Evolutionary conservation across 495 filamentous ascomycete genomes (phyloP), one percentile per base, ranked within the genome.

Genomic region (Recurvomyces mirabilis): DNA sequence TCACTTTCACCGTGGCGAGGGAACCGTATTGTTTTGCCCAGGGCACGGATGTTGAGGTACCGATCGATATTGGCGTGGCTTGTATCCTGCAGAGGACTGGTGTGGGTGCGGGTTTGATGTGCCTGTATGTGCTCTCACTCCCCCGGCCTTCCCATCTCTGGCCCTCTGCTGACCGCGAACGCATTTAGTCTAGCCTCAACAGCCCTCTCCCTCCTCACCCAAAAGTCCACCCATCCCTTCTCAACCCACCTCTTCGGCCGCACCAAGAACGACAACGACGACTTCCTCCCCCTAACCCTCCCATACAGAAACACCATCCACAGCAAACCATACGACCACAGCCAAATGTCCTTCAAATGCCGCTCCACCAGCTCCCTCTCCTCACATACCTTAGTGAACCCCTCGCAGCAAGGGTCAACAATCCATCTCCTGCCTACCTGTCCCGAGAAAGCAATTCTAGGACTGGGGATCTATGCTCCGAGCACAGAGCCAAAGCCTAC

Each of bases 271-370:
- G 30, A 22, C 20, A 20, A 18, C 28, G 1, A n/a, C n/a, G 26
- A 29, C 7, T 17, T 37, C 3, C 28, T 41, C 12, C 43, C 43
- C 2, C 20, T 43, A 0, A 30, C n/a, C 7, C 36, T 47, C 1
- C 42, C 43, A 1, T 46, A 47, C 36, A 41, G 26, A n/a, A n/a
- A n/a, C n/a, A n/a, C n/a, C n/a, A 17, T 14, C 15, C 3, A 22
- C 43, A 17, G 4, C 29, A 19, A 14, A 37, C 1, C 43, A 35
- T 7, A 11, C 49, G n/a, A 22, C 22, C 36, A 20, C 29, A 44
- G 33, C 4, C 42, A 46, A 23, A 41, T 52, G 42, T 47, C 49
- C 20, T 52, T 52, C 25, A 43, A 52, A 37, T 52, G 49, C 37
- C 49, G 49, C 29, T 47, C 49, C 20, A 46, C 43, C 10, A 41